Evolutionary conservation across 2,329 filamentous ascomycete species (phyloP).

Genomic region (Colletotrichum sp.): DNA sequence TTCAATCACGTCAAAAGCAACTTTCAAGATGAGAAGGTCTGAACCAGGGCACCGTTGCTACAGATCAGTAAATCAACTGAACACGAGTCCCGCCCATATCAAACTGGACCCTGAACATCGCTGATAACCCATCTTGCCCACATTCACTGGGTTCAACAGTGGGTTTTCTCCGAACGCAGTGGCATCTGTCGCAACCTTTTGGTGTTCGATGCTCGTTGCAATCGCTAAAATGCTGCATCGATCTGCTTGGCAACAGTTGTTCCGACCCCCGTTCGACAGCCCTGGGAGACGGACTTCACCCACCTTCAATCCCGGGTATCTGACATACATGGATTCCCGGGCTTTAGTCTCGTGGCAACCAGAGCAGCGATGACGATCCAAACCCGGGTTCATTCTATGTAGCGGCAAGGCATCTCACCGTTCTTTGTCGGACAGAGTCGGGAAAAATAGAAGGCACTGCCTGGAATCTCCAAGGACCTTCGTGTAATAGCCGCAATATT

Average conservation of each 20-base stretch:
- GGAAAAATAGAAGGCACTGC: not conserved
- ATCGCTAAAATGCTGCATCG: not conserved
- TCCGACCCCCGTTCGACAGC: not conserved
- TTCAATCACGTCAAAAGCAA: not conserved
- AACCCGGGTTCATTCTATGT: not conserved
- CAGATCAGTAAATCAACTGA: not conserved
- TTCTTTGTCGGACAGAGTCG: not conserved
- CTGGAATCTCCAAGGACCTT: fast-evolving
- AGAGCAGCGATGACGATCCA: not conserved
- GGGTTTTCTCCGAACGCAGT: not conserved
- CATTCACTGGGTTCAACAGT: not conserved
- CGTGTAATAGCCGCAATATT: not conserved
- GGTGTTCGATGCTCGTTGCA: not conserved
- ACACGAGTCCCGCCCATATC: not conserved
- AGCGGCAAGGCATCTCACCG: not conserved
- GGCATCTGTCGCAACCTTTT: not conserved
- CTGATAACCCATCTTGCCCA: not conserved
- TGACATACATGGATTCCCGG: not conserved
- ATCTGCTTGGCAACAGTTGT: not conserved
- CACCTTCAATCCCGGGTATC: not conserved
- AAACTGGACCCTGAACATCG: not conserved
- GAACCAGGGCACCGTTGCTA: not conserved
- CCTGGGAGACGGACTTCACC: not conserved
- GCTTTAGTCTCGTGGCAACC: not conserved
- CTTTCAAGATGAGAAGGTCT: not conserved